Base-by-base conservation (phyloP, 768 basidiomycete species). In the Mycena chlorophos region DNA sequence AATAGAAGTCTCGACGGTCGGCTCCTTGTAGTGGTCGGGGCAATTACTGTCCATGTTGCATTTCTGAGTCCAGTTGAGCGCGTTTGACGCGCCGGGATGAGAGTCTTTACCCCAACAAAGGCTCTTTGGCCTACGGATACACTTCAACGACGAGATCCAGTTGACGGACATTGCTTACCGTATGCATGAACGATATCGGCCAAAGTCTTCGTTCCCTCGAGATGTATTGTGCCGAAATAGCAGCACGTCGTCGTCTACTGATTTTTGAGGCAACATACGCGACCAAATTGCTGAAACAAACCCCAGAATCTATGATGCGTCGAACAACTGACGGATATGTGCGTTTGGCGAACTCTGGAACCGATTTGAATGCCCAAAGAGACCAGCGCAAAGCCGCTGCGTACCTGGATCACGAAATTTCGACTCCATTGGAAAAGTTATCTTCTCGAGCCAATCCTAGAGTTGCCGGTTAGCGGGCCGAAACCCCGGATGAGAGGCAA, bases 181-280 rank as follows among this genome's bases (percentile, higher is more conserved):
- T 72, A 71, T n/a, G 65, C 67, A 60, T 85, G 79, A 10, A 88
- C 80, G 29, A 90, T 80, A 38, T 92, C 85, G 1, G 91, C 94
- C 4, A 98, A 82, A 30, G 82, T 72, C 73, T 89, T 91, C 6
- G 92, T 93, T 0, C 87, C 81, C 54, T 89, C 87, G 23, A 87
- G 73, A 68, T 98, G 93, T 14, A 94, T 70, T 2, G 85, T 88
- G 6, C 85, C 91, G 66, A 91, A 96, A 70, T 95, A 97, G 68
- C 92, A 97, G 65, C 87, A 91, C 0, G 95, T 97, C 1, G 95
- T 97, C 1, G 94, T 96, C 94, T 94, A 64, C 5, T 14, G 45
- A 16, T 29, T 26, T 27, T 51, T 52, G 52, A 51, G 8, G 19
- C n/a, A 20, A 4, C 37, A 38, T 13, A 56, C 23, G 47, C 30